Evolutionary conservation across 352 stramenopile genomes (phyloP).

Genomic region (Phytopythium delawarense): DNA sequence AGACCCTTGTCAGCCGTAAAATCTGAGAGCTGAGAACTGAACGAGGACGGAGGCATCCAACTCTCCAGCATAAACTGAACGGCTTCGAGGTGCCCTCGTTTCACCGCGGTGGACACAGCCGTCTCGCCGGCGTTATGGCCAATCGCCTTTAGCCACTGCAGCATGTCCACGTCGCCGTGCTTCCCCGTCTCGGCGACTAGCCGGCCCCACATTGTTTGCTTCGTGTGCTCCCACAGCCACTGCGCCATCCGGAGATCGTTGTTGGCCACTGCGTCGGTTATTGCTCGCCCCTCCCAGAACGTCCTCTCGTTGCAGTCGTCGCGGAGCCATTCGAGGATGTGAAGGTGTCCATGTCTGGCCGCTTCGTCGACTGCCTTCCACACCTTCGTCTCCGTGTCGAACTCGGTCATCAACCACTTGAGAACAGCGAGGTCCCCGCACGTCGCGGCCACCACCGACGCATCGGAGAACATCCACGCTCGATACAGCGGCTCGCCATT

Average conservation of each 20-base stretch:
- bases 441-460: background rate
- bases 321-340: slow-evolving; percentile 10
- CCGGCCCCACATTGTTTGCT: slow-evolving; percentile 5
- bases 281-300: slow-evolving; percentile 6
- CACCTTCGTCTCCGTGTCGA: slow-evolving; percentile 1
- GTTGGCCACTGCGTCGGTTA: slow-evolving; percentile 5
- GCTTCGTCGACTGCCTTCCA: slow-evolving; percentile 8
- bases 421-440: slow-evolving; percentile 6
- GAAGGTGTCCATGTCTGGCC: slow-evolving; percentile 7
- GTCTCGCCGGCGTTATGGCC: slow-evolving; percentile 18
- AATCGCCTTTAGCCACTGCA: slow-evolving; percentile 33
- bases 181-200: slow-evolving; percentile 20
- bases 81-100: slow-evolving; percentile 32
- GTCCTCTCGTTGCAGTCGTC: background rate
- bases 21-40: no score
- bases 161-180: slow-evolving; percentile 28
- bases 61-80: slow-evolving; percentile 9
- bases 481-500: slow-evolving; percentile 7
- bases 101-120: slow-evolving; percentile 29
- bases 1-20: background rate
- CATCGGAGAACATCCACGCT: slow-evolving; percentile 3
- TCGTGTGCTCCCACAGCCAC: slow-evolving; percentile 10
- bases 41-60: background rate
- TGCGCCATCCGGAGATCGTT: background rate
- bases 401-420: slow-evolving; percentile 9